Conservation (phyloP, 768 basidiomycete genomes). For the Sporobolomyces pararoseus region DNA sequence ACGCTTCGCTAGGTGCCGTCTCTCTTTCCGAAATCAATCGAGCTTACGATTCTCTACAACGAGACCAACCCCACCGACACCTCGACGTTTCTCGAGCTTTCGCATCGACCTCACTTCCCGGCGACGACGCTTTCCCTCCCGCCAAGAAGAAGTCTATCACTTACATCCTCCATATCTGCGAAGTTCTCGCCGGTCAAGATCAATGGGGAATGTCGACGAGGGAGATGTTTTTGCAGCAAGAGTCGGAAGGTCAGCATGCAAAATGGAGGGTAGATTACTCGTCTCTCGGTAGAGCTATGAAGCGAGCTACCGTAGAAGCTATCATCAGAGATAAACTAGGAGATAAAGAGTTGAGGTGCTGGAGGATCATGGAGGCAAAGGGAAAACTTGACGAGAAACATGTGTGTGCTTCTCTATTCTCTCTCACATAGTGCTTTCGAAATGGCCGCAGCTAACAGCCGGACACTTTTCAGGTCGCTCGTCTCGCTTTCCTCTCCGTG, state of each 20-base stretch:
- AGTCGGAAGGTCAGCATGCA: slow-evolving; percentile 28
- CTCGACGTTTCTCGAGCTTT: slow-evolving; percentile 35
- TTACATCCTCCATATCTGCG: slow-evolving; percentile 32
- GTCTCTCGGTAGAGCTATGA: slow-evolving; percentile 63
- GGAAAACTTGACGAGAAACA: slow-evolving; percentile 95
- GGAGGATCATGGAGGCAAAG: slow-evolving; percentile 70
- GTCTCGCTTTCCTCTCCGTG: slow-evolving; percentile 84
- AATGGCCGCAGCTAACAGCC: too few relatives aligned
- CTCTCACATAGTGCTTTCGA: neutral
- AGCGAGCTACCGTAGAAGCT: slow-evolving; percentile 68
- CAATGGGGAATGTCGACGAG: slow-evolving; percentile 23
- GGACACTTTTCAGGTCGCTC: slow-evolving; percentile 64
- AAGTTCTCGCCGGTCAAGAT: slow-evolving; percentile 31
- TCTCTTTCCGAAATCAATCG: slow-evolving; percentile 43
- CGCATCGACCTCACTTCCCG: slow-evolving; percentile 4
- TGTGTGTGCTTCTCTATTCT: slow-evolving; percentile 53
- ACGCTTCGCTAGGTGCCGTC: slow-evolving; percentile 33
- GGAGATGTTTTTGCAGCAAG: slow-evolving; percentile 26
- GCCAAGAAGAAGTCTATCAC: slow-evolving; percentile 8
- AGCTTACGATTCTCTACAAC: slow-evolving; percentile 28
- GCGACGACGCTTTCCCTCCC: slow-evolving; percentile 21
- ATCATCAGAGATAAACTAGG: slow-evolving; percentile 79
- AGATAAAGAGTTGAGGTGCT: slow-evolving; percentile 71
- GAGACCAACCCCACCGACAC: slow-evolving; percentile 1
- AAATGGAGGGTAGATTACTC: slow-evolving; percentile 63